A percentile compares a stretch with the other conserved stretches of the same genome.
phyloP scores from a whole-genome alignment of 805 yeast species.

The Candida krabiensis region DNA sequence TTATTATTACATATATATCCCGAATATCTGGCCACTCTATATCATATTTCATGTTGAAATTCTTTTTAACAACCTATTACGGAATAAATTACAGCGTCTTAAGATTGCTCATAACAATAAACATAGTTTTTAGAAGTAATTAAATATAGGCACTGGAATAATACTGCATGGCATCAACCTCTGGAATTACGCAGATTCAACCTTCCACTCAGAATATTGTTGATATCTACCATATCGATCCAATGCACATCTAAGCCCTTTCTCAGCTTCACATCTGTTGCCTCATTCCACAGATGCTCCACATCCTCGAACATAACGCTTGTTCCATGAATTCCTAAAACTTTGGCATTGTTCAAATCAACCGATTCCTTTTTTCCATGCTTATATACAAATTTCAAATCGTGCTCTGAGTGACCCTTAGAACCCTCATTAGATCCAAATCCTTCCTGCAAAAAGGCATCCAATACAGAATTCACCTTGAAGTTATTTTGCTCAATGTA shows the following conservation, averaged over 20 bases:
- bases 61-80: too few species aligned
- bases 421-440: conserved; percentile 22
- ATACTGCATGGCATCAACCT: too few species aligned
- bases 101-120: too few species aligned
- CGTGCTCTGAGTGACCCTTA: conserved; percentile 29
- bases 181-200: conserved; percentile 43
- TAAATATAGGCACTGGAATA: too few species aligned
- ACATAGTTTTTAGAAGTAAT: too few species aligned
- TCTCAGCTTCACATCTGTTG: conserved; percentile 60
- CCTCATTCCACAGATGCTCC: conserved; percentile 54
- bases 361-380: conserved; percentile 44
- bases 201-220: conserved; percentile 75
- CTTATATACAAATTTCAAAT: conserved; percentile 51
- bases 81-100: too few species aligned
- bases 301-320: conserved; percentile 58
- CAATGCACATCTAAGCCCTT: conserved; percentile 72
- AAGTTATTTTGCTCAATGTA: conserved; percentile 64
- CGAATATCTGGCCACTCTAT: too few species aligned
- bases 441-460: conserved; percentile 19
- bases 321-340: conserved; percentile 72
- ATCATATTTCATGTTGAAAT: too few species aligned
- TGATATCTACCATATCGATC: conserved; percentile 56
- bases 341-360: conserved; percentile 52
- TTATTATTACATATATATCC: too few species aligned
- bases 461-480: conserved; percentile 12